phyloP scores from a whole-genome alignment of 2,329 filamentous ascomycete species.

The Anisogramma anomala region DNA sequence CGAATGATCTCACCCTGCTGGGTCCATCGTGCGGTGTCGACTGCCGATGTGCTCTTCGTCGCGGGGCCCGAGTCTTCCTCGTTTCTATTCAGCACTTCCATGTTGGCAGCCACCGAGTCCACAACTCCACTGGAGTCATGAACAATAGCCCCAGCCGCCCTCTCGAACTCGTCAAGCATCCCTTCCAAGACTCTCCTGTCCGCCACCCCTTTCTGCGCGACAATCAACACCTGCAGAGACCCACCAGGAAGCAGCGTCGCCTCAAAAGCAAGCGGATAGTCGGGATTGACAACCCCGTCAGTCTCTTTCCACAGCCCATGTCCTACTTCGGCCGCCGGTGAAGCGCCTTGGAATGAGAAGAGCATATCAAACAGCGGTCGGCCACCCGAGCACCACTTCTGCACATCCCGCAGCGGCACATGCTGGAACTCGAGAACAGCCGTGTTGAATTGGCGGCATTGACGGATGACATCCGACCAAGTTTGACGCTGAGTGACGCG shows the following conservation, averaged over 20 bases:
- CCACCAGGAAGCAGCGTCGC: constrained; percentile 41
- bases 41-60: too few species aligned
- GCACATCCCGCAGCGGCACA: constrained; percentile 64
- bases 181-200: constrained; percentile 21
- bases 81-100: not conserved
- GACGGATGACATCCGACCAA: constrained; percentile 48
- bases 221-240: constrained; percentile 44
- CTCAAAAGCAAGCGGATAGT: constrained; percentile 72
- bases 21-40: constrained; percentile 37
- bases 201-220: constrained; percentile 37
- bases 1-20: constrained; percentile 40
- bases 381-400: constrained; percentile 60
- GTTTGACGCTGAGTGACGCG: constrained; percentile 31
- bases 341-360: constrained; percentile 64
- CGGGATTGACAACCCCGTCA: constrained; percentile 38
- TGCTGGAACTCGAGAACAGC: constrained; percentile 62
- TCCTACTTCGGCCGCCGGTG: constrained; percentile 19
- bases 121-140: constrained; percentile 4
- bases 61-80: not conserved
- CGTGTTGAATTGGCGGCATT: constrained; percentile 61
- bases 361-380: constrained; percentile 63
- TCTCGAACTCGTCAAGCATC: constrained; percentile 31
- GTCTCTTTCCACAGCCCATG: constrained; percentile 40
- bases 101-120: constrained; percentile 1
- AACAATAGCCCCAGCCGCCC: constrained; percentile 20